Evolutionary conservation across 345 rosid species (phyloP).

Genomic region (Orychophragmus violaceus): DNA sequence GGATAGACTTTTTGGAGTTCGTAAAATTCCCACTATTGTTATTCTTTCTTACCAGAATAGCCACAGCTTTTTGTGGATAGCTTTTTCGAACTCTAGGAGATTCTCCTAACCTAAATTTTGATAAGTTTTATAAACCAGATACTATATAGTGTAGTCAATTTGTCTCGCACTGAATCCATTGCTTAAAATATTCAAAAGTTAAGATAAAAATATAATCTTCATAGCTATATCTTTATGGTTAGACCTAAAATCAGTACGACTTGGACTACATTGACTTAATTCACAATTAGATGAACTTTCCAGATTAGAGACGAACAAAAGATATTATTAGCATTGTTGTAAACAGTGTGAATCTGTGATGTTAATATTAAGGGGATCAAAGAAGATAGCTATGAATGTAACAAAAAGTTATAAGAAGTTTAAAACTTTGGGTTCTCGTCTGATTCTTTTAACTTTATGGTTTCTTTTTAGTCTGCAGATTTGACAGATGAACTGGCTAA

Average conservation of each 20-base stretch:
- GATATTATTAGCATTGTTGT: neutral
- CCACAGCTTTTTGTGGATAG: neutral
- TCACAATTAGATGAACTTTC: neutral
- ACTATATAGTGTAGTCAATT: neutral
- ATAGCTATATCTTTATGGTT: neutral
- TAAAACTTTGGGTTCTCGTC: neutral
- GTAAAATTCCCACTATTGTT: conserved; percentile 8
- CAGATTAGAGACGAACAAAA: neutral
- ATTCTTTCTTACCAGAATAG: conserved; percentile 9
- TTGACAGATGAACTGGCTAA: conserved; percentile 32
- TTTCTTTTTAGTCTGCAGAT: conserved; percentile 33
- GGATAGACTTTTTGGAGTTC: neutral
- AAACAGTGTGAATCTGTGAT: conserved; percentile 3
- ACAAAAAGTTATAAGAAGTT: neutral
- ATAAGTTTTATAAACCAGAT: no score
- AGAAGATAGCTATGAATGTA: neutral
- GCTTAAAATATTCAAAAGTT: neutral
- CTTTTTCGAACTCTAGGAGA: neutral
- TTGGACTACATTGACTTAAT: neutral
- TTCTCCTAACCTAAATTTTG: neutral
- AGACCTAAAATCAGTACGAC: neutral
- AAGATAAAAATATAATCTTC: conserved; percentile 6
- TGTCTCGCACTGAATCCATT: neutral
- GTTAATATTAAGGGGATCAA: neutral
- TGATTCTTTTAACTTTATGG: neutral